Conservation (phyloP, 1,139 yeast species). For the Suhomyces yuchorum region DNA sequence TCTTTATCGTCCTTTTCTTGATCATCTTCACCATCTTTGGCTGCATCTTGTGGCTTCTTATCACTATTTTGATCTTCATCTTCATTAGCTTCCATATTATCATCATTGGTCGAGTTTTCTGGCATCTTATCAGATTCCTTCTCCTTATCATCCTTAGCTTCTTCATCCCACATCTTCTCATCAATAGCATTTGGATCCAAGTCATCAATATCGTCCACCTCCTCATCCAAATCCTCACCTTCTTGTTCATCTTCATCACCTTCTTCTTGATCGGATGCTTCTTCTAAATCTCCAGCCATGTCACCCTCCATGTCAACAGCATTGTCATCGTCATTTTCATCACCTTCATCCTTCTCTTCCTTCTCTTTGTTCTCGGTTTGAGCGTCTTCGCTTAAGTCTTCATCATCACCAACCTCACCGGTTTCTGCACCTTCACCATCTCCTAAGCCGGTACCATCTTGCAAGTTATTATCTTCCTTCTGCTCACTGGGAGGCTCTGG, state of each 20-base stretch:
- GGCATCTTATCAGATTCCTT: conserved; percentile 72
- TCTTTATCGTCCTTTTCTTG: conserved; percentile 33
- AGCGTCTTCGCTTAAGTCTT: conserved; percentile 86
- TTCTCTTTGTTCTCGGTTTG: conserved; percentile 81
- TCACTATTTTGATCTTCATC: conserved; percentile 43
- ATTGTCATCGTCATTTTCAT: conserved; percentile 66
- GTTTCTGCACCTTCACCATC: conserved; percentile 92
- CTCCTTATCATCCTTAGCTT: conserved; percentile 75
- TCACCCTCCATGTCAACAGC: conserved; percentile 96
- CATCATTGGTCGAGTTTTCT: conserved; percentile 51
- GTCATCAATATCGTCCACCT: conserved; percentile 85
- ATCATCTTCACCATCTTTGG: conserved; percentile 33
- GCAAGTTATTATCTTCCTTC: conserved; percentile 60
- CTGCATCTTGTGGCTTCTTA: conserved; percentile 28
- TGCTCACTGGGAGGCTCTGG: conserved; percentile 80
- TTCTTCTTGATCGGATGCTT: conserved; percentile 68
- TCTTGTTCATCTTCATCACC: conserved; percentile 56
- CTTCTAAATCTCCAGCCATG: conserved; percentile 92
- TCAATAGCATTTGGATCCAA: conserved; percentile 94
- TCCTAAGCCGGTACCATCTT: conserved; percentile 95
- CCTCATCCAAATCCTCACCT: conserved; percentile 77
- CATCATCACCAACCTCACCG: conserved; percentile 89
- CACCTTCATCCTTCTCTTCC: conserved; percentile 61
- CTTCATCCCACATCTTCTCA: conserved; percentile 99
- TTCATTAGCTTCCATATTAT: conserved; percentile 67